Base-by-base conservation (phyloP, 305 asterid genomes). In the Fraxinus latifolia region DNA sequence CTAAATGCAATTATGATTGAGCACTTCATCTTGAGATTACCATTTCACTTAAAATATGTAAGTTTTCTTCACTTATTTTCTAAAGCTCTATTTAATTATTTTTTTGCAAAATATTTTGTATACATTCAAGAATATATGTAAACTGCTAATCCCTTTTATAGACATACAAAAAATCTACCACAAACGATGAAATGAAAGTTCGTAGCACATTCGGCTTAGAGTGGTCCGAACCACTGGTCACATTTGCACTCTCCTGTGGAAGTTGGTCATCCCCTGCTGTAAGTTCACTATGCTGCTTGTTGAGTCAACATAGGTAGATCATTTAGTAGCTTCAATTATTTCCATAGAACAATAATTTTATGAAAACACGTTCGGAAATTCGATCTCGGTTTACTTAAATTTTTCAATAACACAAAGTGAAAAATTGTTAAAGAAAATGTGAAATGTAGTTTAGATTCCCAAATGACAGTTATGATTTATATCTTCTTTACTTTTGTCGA, bases 181-280 rank as follows among this genome's bases (percentile, higher is more conserved):
- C 83, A 89, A 87, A 85, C 1, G 89, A 85, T 5, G 91, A 93
- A 83, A 84, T 84, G 86, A 90, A 85, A 76, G 87, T 88, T 37
- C 86, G 88, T 73, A 83, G 79, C 77, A 82, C 87, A 19, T 88
- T 91, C 33, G 95, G 98, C 19, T 85, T 94, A 89, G 95, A 93
- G 79, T 93, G 97, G 97, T 90, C 96, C 0, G 98, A 95, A 84
- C 97, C 98, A 77, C 82, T 93, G 21, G 97, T 95, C 87, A 92
- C 97, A 82, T 95, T 95, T 79, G 97, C 96, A 34, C 97, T 95
- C n/a, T 80, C 95, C 36, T 91, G 97, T 71, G 98, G 98, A 79
- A 91, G 96, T 84, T 91, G 96, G 96, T 95, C 98, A 77, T 95
- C 97, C 60, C 98, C 98, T 47, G 97, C 98, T 75, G 98, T 95